A percentile compares a stretch with the other conserved stretches of the same genome.
phyloP scores from a whole-genome alignment of 169 alveolate genomes.

The Theileria equi region DNA sequence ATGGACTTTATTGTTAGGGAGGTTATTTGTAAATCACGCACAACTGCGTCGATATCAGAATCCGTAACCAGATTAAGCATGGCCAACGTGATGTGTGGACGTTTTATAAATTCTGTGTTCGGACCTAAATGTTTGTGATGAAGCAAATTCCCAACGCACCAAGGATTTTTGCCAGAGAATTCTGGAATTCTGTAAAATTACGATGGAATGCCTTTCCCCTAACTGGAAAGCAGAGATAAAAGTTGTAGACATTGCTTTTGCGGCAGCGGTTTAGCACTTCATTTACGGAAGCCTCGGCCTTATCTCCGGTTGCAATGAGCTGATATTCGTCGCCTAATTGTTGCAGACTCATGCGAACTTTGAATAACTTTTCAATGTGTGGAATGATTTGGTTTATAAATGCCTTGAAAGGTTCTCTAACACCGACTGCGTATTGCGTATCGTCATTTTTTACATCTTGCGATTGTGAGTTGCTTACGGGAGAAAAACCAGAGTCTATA shows the following conservation, averaged over 20 bases:
- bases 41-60: constrained; percentile 45
- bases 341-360: constrained; percentile 41
- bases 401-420: constrained; percentile 45
- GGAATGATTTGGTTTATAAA: constrained; percentile 16
- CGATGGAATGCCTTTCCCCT: constrained; percentile 49
- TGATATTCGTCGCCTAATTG: neutral
- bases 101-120: constrained; percentile 14
- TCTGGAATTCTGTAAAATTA: constrained; percentile 25
- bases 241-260: constrained; percentile 57
- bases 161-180: neutral
- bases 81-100: constrained; percentile 63
- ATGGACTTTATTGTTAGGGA: constrained; percentile 39
- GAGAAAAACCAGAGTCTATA: neutral
- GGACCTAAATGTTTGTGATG: constrained; percentile 21
- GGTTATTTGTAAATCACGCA: constrained; percentile 44
- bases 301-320: constrained; percentile 46
- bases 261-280: constrained; percentile 54
- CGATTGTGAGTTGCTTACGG: neutral
- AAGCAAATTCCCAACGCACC: constrained; percentile 23
- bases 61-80: constrained; percentile 58
- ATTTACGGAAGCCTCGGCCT: constrained; percentile 30
- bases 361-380: constrained; percentile 30
- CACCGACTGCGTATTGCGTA: constrained; percentile 42
- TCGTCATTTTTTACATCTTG: neutral
- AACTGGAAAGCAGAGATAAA: constrained; percentile 60